Percentiles rank a stretch among this genome's conserved stretches.
Evolutionary conservation across 345 rosid genomes (phyloP).

Genomic region (Kandelia obovata): DNA sequence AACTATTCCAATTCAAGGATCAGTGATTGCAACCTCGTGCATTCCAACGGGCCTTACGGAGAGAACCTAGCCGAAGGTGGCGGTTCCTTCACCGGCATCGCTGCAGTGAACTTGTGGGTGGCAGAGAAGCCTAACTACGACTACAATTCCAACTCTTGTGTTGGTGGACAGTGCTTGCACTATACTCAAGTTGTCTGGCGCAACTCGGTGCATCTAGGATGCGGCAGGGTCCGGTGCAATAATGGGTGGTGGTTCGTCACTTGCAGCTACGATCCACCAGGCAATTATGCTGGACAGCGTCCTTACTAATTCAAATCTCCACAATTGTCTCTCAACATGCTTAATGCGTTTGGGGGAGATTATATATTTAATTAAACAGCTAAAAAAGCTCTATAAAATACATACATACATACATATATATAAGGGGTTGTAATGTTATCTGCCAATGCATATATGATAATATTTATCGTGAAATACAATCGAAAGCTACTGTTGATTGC

Average conservation of each 20-base stretch:
- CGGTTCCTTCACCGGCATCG: not conserved
- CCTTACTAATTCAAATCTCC: constrained; percentile 12
- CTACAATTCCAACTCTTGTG: constrained; percentile 47
- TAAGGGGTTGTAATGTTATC: no score
- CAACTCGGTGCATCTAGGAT: constrained; percentile 11
- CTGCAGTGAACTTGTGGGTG: constrained; percentile 36
- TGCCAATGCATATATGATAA: no score
- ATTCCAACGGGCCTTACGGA: constrained; percentile 16
- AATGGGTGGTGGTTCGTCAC: not conserved
- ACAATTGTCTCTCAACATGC: no score
- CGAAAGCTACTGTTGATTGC: no score
- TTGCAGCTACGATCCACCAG: constrained; percentile 22
- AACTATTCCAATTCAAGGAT: not conserved
- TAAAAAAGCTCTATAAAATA: no score
- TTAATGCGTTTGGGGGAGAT: no score
- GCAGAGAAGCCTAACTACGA: constrained; percentile 48
- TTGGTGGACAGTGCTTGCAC: constrained; percentile 25
- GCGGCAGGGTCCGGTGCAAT: constrained; percentile 18
- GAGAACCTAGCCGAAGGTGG: constrained; percentile 17
- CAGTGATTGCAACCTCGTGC: constrained; percentile 1
- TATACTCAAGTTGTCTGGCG: constrained; percentile 22
- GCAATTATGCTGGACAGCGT: constrained; percentile 5
- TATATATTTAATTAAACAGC: no score
- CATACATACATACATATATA: no score
- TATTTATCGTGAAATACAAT: no score